A percentile compares a stretch with the other conserved stretches of the same genome.
phyloP scores from a whole-genome alignment of 345 rosid genomes.

The Kandelia obovata region DNA sequence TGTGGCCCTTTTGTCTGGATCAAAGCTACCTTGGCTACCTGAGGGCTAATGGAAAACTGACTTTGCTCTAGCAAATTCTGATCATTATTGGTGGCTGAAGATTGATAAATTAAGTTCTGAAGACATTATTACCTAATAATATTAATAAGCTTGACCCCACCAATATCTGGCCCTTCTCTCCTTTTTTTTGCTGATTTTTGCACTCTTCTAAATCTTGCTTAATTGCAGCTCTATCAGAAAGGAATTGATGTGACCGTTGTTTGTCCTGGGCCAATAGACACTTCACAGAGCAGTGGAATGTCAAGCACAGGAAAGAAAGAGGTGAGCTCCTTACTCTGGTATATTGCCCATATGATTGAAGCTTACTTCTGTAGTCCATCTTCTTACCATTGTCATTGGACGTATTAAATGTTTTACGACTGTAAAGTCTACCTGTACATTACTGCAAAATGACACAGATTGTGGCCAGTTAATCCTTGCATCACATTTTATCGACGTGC shows the following conservation, averaged over 20 bases:
- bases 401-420: neutral
- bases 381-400: neutral
- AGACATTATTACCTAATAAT: neutral
- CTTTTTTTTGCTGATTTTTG: neutral
- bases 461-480: neutral
- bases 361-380: neutral
- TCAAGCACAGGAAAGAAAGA: slow-evolving; percentile 50
- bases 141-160: neutral
- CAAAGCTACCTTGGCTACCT: too few species aligned
- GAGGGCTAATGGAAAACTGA: too few species aligned
- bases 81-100: too few species aligned
- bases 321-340: slow-evolving; percentile 31
- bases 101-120: neutral
- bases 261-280: slow-evolving; percentile 92
- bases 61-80: too few species aligned
- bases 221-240: slow-evolving; percentile 60
- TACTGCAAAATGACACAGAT: neutral
- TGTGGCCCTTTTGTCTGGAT: too few species aligned
- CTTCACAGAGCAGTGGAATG: slow-evolving; percentile 55
- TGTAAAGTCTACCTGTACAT: neutral
- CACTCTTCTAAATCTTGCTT: slow-evolving; percentile 13
- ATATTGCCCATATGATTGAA: neutral
- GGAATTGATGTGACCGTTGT: slow-evolving; percentile 91
- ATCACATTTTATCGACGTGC: neutral
- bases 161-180: neutral